A percentile compares a stretch with the other conserved stretches of the same genome.
These are phyloP conservation scores for Fraxinus pennsylvanica DNA, from an alignment of 257 asterid species.

Conservation along the genomic window DNA sequence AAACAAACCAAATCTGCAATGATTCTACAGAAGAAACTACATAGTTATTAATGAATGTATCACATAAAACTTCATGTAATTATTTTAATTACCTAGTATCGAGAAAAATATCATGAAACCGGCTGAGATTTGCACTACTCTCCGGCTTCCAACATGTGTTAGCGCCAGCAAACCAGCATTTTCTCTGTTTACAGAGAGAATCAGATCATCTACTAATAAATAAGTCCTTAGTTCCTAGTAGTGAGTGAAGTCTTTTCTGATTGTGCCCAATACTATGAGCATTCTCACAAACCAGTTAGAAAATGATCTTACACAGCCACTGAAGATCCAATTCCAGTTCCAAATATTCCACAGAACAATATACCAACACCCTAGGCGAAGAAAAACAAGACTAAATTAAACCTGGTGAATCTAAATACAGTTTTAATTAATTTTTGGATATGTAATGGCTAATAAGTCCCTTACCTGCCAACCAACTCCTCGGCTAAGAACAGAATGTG, in stretches of 20 bases:
- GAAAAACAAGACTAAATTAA: background rate
- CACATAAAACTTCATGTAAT: background rate
- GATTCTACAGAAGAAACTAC: background rate
- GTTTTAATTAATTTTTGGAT: background rate
- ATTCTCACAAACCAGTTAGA: background rate
- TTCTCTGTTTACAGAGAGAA: constrained; percentile 52
- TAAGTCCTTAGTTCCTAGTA: background rate
- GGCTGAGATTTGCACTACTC: constrained; percentile 90
- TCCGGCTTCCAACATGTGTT: constrained; percentile 90
- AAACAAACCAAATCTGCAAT: background rate
- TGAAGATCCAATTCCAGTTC: constrained; percentile 89
- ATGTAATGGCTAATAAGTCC: background rate
- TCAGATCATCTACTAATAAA: background rate
- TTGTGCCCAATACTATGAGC: background rate
- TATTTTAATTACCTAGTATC: constrained; percentile 56
- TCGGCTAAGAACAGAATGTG: constrained; percentile 94
- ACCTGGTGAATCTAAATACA: background rate
- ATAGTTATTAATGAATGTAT: background rate
- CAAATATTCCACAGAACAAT: constrained; percentile 75
- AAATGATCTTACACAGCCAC: constrained; percentile 74
- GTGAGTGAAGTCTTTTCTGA: background rate
- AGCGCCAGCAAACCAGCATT: constrained; percentile 87
- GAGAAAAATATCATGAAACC: constrained; percentile 98
- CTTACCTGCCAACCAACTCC: constrained; percentile 97
- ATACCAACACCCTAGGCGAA: constrained; percentile 74